Evolutionary conservation across 2,329 filamentous ascomycete genomes (phyloP).

Genomic region (Colletotrichum trifolii): DNA sequence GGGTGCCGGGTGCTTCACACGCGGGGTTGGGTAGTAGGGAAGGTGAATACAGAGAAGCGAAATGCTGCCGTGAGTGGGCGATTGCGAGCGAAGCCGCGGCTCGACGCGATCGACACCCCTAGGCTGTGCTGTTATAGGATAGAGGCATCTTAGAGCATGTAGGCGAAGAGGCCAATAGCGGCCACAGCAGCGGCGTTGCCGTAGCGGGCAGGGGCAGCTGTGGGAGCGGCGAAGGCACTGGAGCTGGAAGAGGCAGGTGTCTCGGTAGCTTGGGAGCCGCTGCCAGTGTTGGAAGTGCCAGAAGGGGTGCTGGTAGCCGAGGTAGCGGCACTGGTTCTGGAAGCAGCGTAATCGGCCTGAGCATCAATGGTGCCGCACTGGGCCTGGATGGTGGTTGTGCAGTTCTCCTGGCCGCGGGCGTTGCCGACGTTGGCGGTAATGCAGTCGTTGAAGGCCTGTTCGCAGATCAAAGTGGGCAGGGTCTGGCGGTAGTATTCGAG

Average conservation of each 20-base stretch:
- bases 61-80: conserved; percentile 3
- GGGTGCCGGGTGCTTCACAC: conserved; percentile 22
- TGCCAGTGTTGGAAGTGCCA: conserved; percentile 15
- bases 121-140: background rate
- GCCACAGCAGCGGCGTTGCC: conserved; percentile 57
- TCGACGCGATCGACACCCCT: background rate
- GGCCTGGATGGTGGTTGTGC: conserved; percentile 58
- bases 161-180: conserved; percentile 64
- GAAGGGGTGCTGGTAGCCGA: conserved; percentile 30
- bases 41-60: conserved; percentile 39
- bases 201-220: conserved; percentile 56
- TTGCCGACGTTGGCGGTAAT: conserved; percentile 55
- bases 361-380: conserved; percentile 57
- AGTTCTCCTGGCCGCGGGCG: conserved; percentile 57
- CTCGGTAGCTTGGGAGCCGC: conserved; percentile 33
- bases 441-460: conserved; percentile 60
- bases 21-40: conserved; percentile 33
- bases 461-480: conserved; percentile 64
- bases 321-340: conserved; percentile 31
- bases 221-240: conserved; percentile 49
- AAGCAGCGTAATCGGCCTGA: conserved; percentile 19
- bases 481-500: conserved; percentile 66
- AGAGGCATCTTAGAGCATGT: conserved; percentile 54
- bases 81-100: background rate
- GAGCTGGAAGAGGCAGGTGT: conserved; percentile 40